These are phyloP conservation scores for Asterochloris sp. DNA, from an alignment of 139 green algal genomes.

Conservation along the genomic window DNA sequence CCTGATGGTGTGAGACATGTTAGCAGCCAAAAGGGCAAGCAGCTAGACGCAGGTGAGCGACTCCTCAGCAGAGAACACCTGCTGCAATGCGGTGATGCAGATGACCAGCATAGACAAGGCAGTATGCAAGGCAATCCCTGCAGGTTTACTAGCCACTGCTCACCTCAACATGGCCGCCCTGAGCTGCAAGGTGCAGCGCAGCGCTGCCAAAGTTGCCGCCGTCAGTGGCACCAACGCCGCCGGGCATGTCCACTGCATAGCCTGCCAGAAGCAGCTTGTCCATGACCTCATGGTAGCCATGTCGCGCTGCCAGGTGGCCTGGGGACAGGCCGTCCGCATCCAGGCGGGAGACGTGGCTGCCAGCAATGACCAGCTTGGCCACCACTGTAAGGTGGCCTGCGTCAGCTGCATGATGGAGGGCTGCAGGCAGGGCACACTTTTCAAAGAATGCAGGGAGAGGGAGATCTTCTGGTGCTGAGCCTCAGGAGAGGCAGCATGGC, in stretches of 20 bases:
- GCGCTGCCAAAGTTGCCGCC: constrained; percentile 24
- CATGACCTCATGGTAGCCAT: constrained; percentile 35
- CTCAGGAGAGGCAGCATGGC: neutral
- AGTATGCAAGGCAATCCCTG: neutral
- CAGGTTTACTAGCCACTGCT: neutral
- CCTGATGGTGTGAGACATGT: too few relatives aligned
- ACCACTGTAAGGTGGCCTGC: constrained; percentile 38
- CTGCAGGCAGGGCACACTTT: constrained; percentile 10
- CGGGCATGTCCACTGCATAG: constrained; percentile 33
- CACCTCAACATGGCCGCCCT: constrained; percentile 29
- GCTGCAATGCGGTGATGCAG: too few relatives aligned
- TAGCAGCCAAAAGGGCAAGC: neutral
- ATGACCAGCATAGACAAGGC: neutral
- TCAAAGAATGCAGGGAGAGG: neutral
- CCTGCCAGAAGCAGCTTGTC: constrained; percentile 48
- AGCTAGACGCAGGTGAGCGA: neutral
- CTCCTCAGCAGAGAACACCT: neutral
- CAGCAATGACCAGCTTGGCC: constrained; percentile 46
- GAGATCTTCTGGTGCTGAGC: neutral
- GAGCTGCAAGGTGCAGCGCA: constrained; percentile 44
- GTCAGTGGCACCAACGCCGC: neutral
- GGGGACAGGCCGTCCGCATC: constrained; percentile 32
- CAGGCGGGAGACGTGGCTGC: constrained; percentile 26
- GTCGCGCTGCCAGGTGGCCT: constrained; percentile 44
- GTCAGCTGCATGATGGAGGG: constrained; percentile 47